These are phyloP conservation scores for Pseudogymnoascus sp. DNA, from an alignment of 2,329 filamentous ascomycete species.

Conservation along the genomic window DNA sequence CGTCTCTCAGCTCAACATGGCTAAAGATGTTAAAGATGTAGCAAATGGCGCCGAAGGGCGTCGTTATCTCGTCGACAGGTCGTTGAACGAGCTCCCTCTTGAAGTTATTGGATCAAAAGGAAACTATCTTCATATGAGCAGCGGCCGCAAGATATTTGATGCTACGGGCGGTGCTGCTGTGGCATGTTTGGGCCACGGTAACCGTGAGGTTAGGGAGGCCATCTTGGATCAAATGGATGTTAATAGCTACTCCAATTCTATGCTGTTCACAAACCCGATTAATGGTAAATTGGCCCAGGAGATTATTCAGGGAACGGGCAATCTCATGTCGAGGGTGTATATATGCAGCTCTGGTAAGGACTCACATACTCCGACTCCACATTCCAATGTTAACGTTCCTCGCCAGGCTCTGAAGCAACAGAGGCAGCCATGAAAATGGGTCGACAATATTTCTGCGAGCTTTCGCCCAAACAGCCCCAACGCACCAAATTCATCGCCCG, in stretches of 20 bases:
- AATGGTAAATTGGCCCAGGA: constrained; percentile 39
- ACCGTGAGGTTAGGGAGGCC: constrained; percentile 50
- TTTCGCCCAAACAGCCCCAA: constrained; percentile 38
- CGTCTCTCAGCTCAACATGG: not conserved
- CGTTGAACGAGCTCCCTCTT: constrained; percentile 23
- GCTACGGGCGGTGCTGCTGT: constrained; percentile 67
- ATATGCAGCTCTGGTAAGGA: constrained; percentile 47
- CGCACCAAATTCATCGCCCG: constrained; percentile 56
- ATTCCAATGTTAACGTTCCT: constrained; percentile 9
- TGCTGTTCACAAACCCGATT: constrained; percentile 47
- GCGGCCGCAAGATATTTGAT: constrained; percentile 57
- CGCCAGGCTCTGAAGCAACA: constrained; percentile 55
- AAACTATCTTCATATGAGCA: constrained; percentile 22
- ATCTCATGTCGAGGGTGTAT: constrained; percentile 45
- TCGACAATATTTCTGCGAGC: constrained; percentile 57
- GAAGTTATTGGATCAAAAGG: constrained; percentile 22
- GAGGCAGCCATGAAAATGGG: constrained; percentile 62
- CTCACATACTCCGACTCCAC: not conserved
- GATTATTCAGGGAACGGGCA: constrained; percentile 32
- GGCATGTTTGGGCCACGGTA: constrained; percentile 60
- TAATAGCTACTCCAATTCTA: constrained; percentile 48
- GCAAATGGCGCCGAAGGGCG: not conserved
- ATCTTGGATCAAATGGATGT: constrained; percentile 49
- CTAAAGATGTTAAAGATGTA: not conserved
- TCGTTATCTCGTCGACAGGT: constrained; percentile 18